Evolutionary conservation across 192 early-diverging fungal genomes (phyloP), one percentile per base, ranked within the genome.

Genomic region (Gamsiella multidivaricata): DNA sequence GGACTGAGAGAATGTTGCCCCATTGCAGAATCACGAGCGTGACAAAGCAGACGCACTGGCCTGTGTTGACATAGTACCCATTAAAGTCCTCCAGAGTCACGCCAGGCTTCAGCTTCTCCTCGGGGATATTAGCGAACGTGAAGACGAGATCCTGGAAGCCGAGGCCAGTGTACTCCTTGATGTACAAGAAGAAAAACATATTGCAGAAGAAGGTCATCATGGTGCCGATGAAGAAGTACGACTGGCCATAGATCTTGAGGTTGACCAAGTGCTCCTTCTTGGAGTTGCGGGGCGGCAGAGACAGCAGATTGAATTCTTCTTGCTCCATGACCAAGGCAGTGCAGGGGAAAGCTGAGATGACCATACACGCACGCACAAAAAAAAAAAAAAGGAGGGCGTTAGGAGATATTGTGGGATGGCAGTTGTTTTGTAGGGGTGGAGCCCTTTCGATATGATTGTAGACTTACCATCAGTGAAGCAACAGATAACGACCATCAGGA

Each of bases 171-270:
- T 88, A 82, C 49, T 80, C 33, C 25, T 80, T 82, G 54, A 92
- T 80, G 76, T 90, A 95, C 31, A 88, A 59, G 62, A 91, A 94
- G 72, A 88, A 94, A 83, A 93, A 91, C 25, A 83, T 81, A 61
- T 89, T 85, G 42, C 90, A 91, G 33, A 85, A 87, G 18, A 91
- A 29, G 34, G 84, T 83, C 85, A 91, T 85, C 55, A 91, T 83
- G 15, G 88, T 51, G 9, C 95, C 94, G 64, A 94, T 87, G 61
- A 94, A 93, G 5, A 88, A 76, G 82, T 95, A 97, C 11, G 91
- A 88, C 34, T 95, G 92, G 1, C 82, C 22, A 59, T 94, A 87
- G 32, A 94, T 83, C 54, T 87, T 82, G 32, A 54, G 65, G 55
- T 92, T 85, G 34, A 90, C 89, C 26, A 97, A 82, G 8, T 84